Evolutionary conservation across 805 yeast species (phyloP).

Genomic region (Candida stauntonica): DNA sequence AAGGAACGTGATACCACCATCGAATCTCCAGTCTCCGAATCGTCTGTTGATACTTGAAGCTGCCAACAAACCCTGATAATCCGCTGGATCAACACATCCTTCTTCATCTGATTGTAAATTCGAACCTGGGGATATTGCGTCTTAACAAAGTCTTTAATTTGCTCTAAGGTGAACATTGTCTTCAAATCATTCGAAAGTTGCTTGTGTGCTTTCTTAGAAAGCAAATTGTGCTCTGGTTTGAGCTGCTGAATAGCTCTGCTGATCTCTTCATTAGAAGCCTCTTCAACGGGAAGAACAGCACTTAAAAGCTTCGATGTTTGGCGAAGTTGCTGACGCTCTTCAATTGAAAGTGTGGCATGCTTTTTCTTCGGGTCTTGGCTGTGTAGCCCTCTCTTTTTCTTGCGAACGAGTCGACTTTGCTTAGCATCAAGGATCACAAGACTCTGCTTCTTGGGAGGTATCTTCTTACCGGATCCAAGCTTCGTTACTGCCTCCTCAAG

Average conservation of each 20-base stretch:
- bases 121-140: slow-evolving; percentile 7
- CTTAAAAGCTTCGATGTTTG: slow-evolving; percentile 11
- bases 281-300: not conserved
- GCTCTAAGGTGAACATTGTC: slow-evolving; percentile 14
- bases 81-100: slow-evolving; percentile 6
- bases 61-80: slow-evolving; percentile 19
- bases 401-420: slow-evolving; percentile 17
- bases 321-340: slow-evolving; percentile 6
- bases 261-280: slow-evolving; percentile 6
- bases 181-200: slow-evolving; percentile 16
- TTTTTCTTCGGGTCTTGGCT: not conserved
- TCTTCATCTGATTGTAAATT: slow-evolving; percentile 2
- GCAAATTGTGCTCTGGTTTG: slow-evolving; percentile 13
- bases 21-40: slow-evolving; percentile 16
- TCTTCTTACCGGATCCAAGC: slow-evolving; percentile 25
- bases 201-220: slow-evolving; percentile 19
- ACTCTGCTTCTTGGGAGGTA: slow-evolving; percentile 21
- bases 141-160: slow-evolving; percentile 15
- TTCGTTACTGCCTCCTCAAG: slow-evolving; percentile 1
- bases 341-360: not conserved
- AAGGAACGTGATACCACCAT: slow-evolving; percentile 18
- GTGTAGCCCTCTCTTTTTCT: slow-evolving; percentile 1
- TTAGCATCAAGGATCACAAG: slow-evolving; percentile 22
- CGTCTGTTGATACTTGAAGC: slow-evolving; percentile 9
- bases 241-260: slow-evolving; percentile 10